Base-by-base conservation (phyloP, 2,329 filamentous ascomycete genomes). In the Fusarium tupiense region DNA sequence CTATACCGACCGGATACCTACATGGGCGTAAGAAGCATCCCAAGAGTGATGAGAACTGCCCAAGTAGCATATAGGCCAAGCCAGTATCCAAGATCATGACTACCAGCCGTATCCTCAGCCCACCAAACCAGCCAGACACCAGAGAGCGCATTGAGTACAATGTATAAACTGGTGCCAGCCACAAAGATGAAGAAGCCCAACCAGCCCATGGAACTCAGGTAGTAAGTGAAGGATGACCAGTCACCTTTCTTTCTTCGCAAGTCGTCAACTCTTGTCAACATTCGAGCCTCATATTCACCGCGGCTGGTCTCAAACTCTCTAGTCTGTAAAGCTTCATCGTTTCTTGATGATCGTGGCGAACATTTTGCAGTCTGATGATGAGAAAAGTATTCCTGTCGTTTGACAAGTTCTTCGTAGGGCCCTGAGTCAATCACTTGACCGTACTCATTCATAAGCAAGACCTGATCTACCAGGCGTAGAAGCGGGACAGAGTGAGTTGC, bases 91-190 rank as follows among this genome's bases (percentile, higher is more conserved):
- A 61, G 46, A 29, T 38, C 22, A n/a, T 22, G 58, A 9, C 13
- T 35, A 20, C 13, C 37, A 37, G 52, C 8, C 3, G 58, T 13
- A 29, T 61, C 58, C 8, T 43, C 46, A 16, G 29, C 58, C 58
- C 58, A 61, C 58, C 58, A 61, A 6, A 61, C 46, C 6, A 61
- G 35, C 58, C 58, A 61, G 29, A 61, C 58, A 52, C 58, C 58
- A 41, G 52, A 61, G 22, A 61, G 19, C 8, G 58, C 58, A n/a
- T 61, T 61, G 0, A 61, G 44, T 43, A 52, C 58, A 4, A 61
- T 10, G 10, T 52, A 61, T 8, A 31, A 11, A 24, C 24, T 17
- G 9, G 29, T 49, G 6, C 57, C 41, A 22, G 24, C 19, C 5
- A 60, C 57, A 14, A 60, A 37, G 17, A 38, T 37, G 38, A 20